phyloP scores from a whole-genome alignment of 225 moss, liverwort and hornwort genomes.

The Straminergon stramineum region DNA sequence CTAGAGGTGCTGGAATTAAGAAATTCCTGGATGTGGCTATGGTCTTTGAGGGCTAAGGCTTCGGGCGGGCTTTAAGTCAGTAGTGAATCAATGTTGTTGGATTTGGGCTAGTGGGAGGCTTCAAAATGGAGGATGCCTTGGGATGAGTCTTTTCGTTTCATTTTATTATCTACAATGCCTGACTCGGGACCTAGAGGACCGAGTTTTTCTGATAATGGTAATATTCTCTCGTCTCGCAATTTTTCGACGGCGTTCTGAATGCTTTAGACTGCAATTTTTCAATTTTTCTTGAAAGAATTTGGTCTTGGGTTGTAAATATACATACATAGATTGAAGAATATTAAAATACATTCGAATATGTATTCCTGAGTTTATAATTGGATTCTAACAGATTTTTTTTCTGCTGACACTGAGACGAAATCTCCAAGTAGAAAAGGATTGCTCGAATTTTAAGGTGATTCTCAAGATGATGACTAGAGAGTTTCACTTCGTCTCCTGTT shows the following conservation, averaged over 20 bases:
- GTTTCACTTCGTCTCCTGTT: neutral
- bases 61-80: neutral
- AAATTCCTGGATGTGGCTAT: neutral
- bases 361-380: neutral
- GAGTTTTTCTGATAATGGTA: neutral
- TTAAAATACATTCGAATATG: neutral
- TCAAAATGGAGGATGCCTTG: neutral
- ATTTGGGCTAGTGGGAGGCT: neutral
- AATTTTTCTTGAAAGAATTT: neutral
- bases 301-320: neutral
- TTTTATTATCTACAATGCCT: neutral
- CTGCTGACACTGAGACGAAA: neutral
- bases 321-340: neutral
- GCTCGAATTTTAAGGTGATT: neutral
- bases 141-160: too few relatives aligned
- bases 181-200: neutral
- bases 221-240: neutral
- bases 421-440: neutral
- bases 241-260: neutral
- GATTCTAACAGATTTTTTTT: neutral
- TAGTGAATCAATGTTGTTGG: neutral
- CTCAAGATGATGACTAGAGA: neutral
- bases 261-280: neutral
- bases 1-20: neutral
- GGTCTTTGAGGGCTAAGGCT: neutral